phyloP scores from a whole-genome alignment of 148 eudicot genomes.

The Camellia lanceoleosa region DNA sequence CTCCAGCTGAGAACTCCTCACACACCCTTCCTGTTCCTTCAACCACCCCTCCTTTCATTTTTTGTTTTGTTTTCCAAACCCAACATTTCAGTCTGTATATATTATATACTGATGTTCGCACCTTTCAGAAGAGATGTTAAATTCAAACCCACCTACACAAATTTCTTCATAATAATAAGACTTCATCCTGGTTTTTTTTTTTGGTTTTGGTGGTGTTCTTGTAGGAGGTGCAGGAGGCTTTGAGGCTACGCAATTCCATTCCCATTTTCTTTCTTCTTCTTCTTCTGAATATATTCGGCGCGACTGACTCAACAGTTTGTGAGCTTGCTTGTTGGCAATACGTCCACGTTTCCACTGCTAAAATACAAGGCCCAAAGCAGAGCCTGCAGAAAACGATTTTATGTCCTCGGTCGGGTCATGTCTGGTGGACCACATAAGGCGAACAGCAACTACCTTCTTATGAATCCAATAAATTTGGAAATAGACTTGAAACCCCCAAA shows the following conservation, averaged over 20 bases:
- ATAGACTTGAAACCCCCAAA: too few species aligned
- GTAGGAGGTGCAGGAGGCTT: background rate
- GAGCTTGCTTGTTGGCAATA: background rate
- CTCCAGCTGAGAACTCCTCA: conserved; percentile 61
- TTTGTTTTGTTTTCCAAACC: background rate
- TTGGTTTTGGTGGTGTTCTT: background rate
- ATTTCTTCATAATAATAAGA: too few species aligned
- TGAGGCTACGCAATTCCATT: background rate
- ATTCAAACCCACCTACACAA: too few species aligned
- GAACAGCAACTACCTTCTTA: too few species aligned
- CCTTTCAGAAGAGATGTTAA: too few species aligned
- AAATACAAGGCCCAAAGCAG: conserved; percentile 15
- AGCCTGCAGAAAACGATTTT: background rate
- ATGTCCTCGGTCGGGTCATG: too few species aligned
- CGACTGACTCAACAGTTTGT: background rate
- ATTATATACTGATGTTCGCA: too few species aligned
- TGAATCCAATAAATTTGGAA: too few species aligned
- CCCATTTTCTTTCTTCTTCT: too few species aligned
- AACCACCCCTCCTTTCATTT: conserved; percentile 25
- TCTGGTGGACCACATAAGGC: background rate
- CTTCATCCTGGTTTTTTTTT: too few species aligned
- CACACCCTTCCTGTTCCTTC: conserved; percentile 42
- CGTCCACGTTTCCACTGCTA: conserved; percentile 13
- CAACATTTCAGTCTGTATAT: background rate
- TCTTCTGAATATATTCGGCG: background rate